phyloP scores from a whole-genome alignment of 2,329 filamentous ascomycete species.

The Metarhizium guizhouense region DNA sequence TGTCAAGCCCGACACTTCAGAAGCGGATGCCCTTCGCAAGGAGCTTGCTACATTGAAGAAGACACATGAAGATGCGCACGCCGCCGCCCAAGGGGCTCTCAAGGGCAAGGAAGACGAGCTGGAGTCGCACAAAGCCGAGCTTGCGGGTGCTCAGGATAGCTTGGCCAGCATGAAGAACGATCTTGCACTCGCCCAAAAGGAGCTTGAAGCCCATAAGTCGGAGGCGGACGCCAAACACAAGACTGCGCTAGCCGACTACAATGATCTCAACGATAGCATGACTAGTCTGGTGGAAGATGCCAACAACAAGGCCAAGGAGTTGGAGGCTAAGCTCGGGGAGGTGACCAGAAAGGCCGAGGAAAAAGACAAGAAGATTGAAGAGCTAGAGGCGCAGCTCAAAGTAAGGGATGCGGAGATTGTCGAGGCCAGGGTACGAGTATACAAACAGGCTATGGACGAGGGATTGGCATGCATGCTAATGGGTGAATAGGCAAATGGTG shows the following conservation, averaged over 20 bases:
- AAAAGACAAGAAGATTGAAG: constrained; percentile 36
- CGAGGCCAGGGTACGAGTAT: constrained; percentile 43
- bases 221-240: constrained; percentile 43
- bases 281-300: constrained; percentile 52
- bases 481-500: constrained; percentile 32
- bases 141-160: constrained; percentile 27
- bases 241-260: constrained; percentile 50
- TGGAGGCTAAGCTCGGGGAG: constrained; percentile 40
- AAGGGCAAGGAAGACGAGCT: constrained; percentile 27
- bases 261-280: constrained; percentile 55
- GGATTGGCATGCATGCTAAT: neutral
- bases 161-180: constrained; percentile 27
- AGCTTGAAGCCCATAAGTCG: constrained; percentile 42
- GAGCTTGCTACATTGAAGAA: constrained; percentile 41
- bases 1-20: constrained; percentile 46
- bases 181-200: constrained; percentile 39
- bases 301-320: constrained; percentile 41
- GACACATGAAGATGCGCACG: constrained; percentile 34
- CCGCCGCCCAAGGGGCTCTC: constrained; percentile 21
- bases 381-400: constrained; percentile 47
- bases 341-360: constrained; percentile 37
- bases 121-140: constrained; percentile 23
- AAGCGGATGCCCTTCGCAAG: constrained; percentile 40
- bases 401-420: constrained; percentile 56
- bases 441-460: neutral